These are phyloP conservation scores for Blastomyces parvus DNA, from an alignment of 2,329 filamentous ascomycete genomes.

Conservation along the genomic window DNA sequence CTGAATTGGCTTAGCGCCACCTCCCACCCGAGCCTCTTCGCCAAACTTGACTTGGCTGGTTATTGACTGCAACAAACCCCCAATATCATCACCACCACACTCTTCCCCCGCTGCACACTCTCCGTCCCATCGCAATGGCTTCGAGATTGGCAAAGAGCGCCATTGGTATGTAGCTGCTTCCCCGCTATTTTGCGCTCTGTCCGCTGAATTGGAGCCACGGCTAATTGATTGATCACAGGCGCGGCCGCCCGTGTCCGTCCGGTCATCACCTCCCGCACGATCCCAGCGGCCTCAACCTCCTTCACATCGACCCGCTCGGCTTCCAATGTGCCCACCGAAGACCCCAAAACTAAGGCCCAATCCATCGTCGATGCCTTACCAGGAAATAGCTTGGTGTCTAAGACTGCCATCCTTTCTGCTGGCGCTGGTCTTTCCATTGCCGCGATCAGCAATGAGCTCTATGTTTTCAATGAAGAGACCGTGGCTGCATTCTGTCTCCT, in stretches of 20 bases:
- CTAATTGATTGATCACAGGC: conserved; percentile 48
- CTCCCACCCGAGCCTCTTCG: conserved; percentile 16
- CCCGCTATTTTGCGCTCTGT: conserved; percentile 12
- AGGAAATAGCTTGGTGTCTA: conserved; percentile 84
- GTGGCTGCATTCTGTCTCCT: conserved; percentile 88
- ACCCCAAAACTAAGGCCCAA: conserved; percentile 94
- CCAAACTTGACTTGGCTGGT: conserved; percentile 3
- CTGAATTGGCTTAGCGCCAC: conserved; percentile 24
- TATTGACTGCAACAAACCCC: conserved; percentile 23
- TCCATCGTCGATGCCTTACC: conserved; percentile 89
- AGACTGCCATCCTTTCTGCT: conserved; percentile 93
- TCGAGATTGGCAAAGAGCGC: conserved; percentile 94
- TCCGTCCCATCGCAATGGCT: conserved; percentile 66
- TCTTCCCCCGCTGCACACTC: conserved; percentile 33
- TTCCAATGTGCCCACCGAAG: conserved; percentile 71
- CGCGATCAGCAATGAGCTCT: conserved; percentile 98
- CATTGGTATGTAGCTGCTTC: conserved; percentile 61
- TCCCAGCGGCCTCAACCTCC: conserved; percentile 61
- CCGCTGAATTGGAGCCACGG: conserved; percentile 15
- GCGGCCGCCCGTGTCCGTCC: conserved; percentile 75
- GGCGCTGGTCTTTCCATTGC: conserved; percentile 83
- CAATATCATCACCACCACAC: conserved; percentile 27
- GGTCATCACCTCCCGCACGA: conserved; percentile 61
- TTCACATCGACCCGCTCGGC: conserved; percentile 58
- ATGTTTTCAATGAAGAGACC: conserved; percentile 98